A percentile compares a stretch with the other conserved stretches of the same genome.
phyloP scores from a whole-genome alignment of 2,329 filamentous ascomycete genomes.

The Pseudogymnoascus sp. region DNA sequence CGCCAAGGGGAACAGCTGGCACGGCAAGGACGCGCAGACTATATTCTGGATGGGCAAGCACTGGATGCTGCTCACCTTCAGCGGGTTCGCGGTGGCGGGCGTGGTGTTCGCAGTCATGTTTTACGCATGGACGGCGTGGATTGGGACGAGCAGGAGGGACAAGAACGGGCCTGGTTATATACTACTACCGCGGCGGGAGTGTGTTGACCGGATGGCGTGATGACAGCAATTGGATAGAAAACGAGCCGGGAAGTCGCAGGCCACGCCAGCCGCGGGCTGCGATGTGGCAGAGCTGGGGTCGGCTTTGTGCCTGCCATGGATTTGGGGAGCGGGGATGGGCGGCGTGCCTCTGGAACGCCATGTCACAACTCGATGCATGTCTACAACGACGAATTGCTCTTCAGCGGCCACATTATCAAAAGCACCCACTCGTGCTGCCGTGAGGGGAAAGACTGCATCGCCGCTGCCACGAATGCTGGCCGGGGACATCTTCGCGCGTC shows the following conservation, averaged over 20 bases:
- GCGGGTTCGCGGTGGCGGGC: conserved; percentile 26
- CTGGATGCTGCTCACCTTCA: conserved; percentile 31
- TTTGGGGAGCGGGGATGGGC: neutral
- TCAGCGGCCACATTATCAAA: neutral
- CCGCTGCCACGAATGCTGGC: neutral
- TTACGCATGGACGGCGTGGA: neutral
- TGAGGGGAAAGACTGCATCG: neutral
- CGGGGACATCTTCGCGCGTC: neutral
- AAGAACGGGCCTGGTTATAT: neutral
- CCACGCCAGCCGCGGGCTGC: neutral
- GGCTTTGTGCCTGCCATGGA: neutral
- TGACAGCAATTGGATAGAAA: neutral
- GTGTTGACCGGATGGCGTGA: neutral
- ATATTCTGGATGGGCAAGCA: conserved; percentile 43
- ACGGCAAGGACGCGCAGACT: conserved; percentile 37
- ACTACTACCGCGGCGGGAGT: neutral
- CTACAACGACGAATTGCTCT: conserved; percentile 3
- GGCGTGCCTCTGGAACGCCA: neutral
- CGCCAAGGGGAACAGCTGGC: conserved; percentile 38
- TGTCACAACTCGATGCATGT: neutral
- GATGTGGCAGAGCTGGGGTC: neutral
- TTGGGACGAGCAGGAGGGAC: neutral
- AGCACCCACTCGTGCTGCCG: neutral
- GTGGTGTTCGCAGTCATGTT: conserved; percentile 16
- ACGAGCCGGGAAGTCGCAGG: neutral